Evolutionary conservation across 163 green algal genomes (phyloP).

Genomic region (Trebouxiophyceae sp.): DNA sequence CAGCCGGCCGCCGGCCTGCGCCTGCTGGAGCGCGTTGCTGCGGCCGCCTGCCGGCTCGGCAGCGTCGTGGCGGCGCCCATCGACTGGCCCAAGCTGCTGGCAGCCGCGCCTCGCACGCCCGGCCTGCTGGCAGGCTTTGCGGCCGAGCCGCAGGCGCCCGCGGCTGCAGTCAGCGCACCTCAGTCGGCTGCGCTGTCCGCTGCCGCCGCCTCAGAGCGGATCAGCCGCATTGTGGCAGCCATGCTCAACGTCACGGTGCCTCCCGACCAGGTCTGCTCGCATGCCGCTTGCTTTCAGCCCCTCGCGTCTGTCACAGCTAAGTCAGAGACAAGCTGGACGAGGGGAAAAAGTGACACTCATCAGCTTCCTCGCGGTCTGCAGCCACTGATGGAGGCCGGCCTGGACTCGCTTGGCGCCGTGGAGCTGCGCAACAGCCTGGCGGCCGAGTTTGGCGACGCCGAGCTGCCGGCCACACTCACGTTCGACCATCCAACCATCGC

Average conservation of each 20-base stretch:
- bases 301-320: too few species aligned
- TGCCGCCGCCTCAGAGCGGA: too few species aligned
- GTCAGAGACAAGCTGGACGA: too few species aligned
- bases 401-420: slow-evolving; percentile 72
- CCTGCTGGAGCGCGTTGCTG: slow-evolving; percentile 1
- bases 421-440: slow-evolving; percentile 67
- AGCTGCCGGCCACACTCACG: slow-evolving; percentile 61
- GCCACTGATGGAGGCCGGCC: slow-evolving; percentile 70
- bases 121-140: not conserved
- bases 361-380: slow-evolving; percentile 8
- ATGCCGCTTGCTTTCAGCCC: too few species aligned
- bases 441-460: slow-evolving; percentile 33
- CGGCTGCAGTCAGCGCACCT: too few species aligned
- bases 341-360: not conserved
- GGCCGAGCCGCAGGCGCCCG: too few species aligned
- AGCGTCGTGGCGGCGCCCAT: slow-evolving; percentile 1
- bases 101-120: not conserved
- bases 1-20: not conserved
- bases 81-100: slow-evolving; percentile 23
- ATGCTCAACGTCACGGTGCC: slow-evolving; percentile 32
- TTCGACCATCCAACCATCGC: slow-evolving; percentile 78
- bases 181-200: too few species aligned
- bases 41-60: not conserved
- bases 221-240: slow-evolving; percentile 7
- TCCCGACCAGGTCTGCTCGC: slow-evolving; percentile 23